These are phyloP conservation scores for Pisolithus tinctorius DNA, from an alignment of 768 basidiomycete species.

Conservation along the genomic window DNA sequence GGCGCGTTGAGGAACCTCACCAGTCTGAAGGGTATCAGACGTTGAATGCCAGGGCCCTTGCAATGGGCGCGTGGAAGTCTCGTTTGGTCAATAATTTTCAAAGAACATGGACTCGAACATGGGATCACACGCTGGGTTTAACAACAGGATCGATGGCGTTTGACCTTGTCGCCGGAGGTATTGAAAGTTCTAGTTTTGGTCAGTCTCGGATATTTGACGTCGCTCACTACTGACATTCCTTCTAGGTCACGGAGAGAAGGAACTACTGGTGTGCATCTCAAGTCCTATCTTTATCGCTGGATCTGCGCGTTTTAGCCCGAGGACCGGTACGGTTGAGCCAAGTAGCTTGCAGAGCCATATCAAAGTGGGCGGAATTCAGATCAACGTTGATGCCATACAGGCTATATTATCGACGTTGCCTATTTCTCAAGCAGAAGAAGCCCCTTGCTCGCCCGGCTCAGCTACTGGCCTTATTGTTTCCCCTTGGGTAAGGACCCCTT, in stretches of 20 bases:
- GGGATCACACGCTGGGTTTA: constrained; percentile 63
- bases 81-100: constrained; percentile 53
- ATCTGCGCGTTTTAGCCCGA: constrained; percentile 54
- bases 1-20: constrained; percentile 6
- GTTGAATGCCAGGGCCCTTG: constrained; percentile 32
- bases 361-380: constrained; percentile 38
- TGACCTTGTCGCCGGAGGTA: constrained; percentile 40
- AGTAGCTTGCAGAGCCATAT: constrained; percentile 45
- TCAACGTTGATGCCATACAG: constrained; percentile 39
- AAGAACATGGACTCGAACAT: constrained; percentile 61
- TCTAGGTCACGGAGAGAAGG: constrained; percentile 19
- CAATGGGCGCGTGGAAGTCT: constrained; percentile 57
- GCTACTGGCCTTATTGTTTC: constrained; percentile 8
- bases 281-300: constrained; percentile 37
- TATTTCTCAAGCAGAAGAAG: constrained; percentile 1
- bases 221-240: neutral
- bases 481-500: constrained; percentile 24
- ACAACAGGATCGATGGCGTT: constrained; percentile 53
- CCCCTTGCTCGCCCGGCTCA: neutral
- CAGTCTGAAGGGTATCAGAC: constrained; percentile 9
- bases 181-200: constrained; percentile 41
- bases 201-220: constrained; percentile 3
- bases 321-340: constrained; percentile 44
- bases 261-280: constrained; percentile 40
- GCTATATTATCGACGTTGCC: constrained; percentile 11